Percentiles rank a stretch among this genome's conserved stretches.
Conservation (phyloP, 78 protist species). For the slime mould (Dictyostelium discoideum) region DNA sequence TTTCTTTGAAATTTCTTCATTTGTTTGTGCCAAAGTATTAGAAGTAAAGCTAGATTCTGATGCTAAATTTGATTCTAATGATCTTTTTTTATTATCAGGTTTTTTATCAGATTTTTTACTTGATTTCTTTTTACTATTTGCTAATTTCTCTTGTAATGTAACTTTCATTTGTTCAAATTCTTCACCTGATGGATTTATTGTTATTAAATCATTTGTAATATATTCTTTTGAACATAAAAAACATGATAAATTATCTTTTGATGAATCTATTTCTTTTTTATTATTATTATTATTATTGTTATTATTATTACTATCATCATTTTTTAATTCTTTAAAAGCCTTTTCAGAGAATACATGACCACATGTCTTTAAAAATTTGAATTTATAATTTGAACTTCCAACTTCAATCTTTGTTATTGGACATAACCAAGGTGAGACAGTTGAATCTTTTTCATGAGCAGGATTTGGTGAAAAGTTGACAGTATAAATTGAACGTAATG, state of each 20-base stretch:
- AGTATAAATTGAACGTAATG: slow-evolving; percentile 15
- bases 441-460: neutral
- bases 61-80: neutral
- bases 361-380: slow-evolving; percentile 24
- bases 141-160: neutral
- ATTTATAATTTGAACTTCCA: slow-evolving; percentile 36
- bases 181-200: slow-evolving; percentile 2
- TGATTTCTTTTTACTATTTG: neutral
- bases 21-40: slow-evolving; percentile 3
- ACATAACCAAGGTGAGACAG: slow-evolving; percentile 57
- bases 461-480: slow-evolving; percentile 54
- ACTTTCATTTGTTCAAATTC: slow-evolving; percentile 33
- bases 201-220: neutral
- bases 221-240: slow-evolving; percentile 36
- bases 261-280: neutral
- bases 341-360: slow-evolving; percentile 68
- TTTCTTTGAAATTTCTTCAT: slow-evolving; percentile 11
- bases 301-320: neutral
- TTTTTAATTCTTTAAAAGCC: neutral
- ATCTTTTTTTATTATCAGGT: slow-evolving; percentile 28
- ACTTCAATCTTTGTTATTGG: slow-evolving; percentile 58
- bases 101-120: neutral
- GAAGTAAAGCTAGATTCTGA: slow-evolving; percentile 26
- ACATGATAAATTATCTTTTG: neutral
- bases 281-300: neutral